Conservation (phyloP, 176 grass and related monocot genomes). For the Zea mays region DNA sequence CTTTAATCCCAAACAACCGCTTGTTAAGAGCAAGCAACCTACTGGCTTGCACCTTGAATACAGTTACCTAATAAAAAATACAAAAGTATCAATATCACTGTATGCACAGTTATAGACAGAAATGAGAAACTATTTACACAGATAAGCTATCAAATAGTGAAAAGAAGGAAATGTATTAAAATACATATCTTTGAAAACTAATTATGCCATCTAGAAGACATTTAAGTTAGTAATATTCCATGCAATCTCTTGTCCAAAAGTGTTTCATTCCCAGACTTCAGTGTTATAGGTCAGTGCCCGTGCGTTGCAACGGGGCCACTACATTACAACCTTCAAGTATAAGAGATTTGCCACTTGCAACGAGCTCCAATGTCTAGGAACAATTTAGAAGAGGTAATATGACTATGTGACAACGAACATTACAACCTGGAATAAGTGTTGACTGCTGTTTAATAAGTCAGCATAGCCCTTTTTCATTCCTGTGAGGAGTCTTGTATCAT, state of each 20-base stretch:
- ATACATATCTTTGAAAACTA: constrained; percentile 13
- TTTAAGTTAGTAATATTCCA: constrained; percentile 6
- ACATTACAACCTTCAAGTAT: too few species aligned
- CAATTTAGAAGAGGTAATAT: too few species aligned
- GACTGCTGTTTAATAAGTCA: too few species aligned
- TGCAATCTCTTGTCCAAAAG: neutral
- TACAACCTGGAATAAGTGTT: too few species aligned
- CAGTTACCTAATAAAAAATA: constrained; percentile 58
- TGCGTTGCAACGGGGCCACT: too few species aligned
- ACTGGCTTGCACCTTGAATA: constrained; percentile 86
- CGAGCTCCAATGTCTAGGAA: too few species aligned
- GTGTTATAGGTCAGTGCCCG: too few species aligned
- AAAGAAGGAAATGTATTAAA: constrained; percentile 17
- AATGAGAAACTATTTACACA: constrained; percentile 3
- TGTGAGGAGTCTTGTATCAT: too few species aligned
- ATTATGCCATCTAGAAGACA: neutral
- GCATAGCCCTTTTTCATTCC: too few species aligned
- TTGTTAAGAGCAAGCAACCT: constrained; percentile 81
- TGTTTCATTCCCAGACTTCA: constrained; percentile 1
- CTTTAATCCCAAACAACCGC: constrained; percentile 86
- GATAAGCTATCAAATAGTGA: constrained; percentile 25
- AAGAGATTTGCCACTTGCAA: too few species aligned
- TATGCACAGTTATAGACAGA: neutral
- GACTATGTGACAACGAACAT: too few species aligned
- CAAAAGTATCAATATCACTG: constrained; percentile 3